Base-by-base conservation (phyloP, 805 yeast genomes). In the Saccharomyces cerevisiae region DNA sequence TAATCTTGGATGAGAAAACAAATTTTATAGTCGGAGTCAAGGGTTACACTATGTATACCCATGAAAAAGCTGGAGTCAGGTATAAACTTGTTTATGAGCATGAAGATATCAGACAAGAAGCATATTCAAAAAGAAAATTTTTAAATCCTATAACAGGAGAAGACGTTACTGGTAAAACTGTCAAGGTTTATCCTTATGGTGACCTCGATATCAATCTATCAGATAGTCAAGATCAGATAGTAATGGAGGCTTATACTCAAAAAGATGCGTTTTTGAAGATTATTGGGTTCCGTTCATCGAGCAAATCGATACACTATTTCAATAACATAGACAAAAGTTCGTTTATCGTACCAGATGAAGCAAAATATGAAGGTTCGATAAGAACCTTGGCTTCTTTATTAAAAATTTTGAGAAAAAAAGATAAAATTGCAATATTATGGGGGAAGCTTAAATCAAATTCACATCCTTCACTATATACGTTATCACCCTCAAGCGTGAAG, bases 271-370 rank as follows among this genome's bases (percentile, higher is more conserved):
- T 79, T 51, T 70, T 91, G 50, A 79, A 81, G 55, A 69, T 90
- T 1, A 59, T 89, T 6, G 92, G 96, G 1, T 89, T 88, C 67
- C 73, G 88, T 55, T 70, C 76, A 22, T 60, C 75, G 3, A 57
- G 65, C 8, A 56, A 66, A 10, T 73, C 77, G 47, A 72, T 79
- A 50, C 75, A 77, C 55, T 78, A 82, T 2, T 77, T 72, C 54
- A 80, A 83, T 63, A 80, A 79, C 57, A 66, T 79, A 10, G 70
- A 77, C 1, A 78, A 81, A 4, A 78, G 95, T 0, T 61, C 76
- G 1, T 85, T 90, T 59, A 68, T 92, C 0, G 81, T 84, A 6
- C 90, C 96, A 0, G 84, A 85, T 62, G 81, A 78, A 24, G 81
- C 79, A 0, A 76, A 76, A 0, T 79, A 73, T 55, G 69, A 76